Evolutionary conservation across 2,329 filamentous ascomycete species (phyloP), one percentile per base, ranked within the genome.

Genomic region (Sclerotinia nivalis): DNA sequence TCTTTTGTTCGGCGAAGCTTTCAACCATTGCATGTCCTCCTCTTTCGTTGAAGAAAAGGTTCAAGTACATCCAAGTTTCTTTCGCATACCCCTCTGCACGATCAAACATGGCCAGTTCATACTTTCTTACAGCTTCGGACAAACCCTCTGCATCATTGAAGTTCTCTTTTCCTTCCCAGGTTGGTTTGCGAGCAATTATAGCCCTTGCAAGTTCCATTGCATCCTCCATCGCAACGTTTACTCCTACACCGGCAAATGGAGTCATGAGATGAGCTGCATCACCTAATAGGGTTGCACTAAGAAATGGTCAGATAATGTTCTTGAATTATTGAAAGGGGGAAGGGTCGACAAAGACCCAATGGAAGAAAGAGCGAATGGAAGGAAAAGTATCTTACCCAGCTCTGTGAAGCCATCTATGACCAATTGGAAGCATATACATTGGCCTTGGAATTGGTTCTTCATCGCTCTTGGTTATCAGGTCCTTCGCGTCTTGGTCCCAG

Each of bases 191-290:
- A 43, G 61, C 61, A 65, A 65, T 65, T 3, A 65, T 9, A 52
- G 61, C 61, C 12, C 61, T 65, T 6, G 79, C 82, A 15, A 85
- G 75, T 28, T 82, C 76, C 56, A 83, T 70, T 18, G 81, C 78
- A 76, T 85, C 83, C 28, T 75, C 75, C 81, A 85, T 82, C 2
- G 80, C 82, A 6, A 80, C 72, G 72, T 85, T 84, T 34, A 84
- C 83, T 4, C 83, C 83, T 37, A 82, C 82, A 8, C 83, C 83
- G 2, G 79, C 80, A 43, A 65, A 65, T 1, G 81, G 81, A 3
- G 80, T 80, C 80, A 82, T 82, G 12, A 84, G 71, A 73, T 85
- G 83, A 13, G 83, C 83, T 7, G 83, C 81, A 73, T 85, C 83
- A 4, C 84, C 84, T n/a, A 85, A 74, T 43, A 86, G 75, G 1